Conservation (phyloP, 73 alveolate genomes). For the Tetrahymena malaccensis region DNA sequence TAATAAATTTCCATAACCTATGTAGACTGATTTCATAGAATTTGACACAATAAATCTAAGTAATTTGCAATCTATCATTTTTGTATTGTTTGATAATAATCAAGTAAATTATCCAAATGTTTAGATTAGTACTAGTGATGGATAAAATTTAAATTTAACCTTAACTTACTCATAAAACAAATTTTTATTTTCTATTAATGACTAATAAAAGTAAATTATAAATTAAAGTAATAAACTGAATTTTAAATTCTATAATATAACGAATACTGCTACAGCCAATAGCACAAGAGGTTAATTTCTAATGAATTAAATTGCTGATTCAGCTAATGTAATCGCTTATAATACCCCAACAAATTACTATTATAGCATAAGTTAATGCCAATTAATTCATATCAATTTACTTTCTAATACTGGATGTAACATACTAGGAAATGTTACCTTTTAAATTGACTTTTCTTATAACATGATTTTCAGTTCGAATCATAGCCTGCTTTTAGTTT, state of each 20-base stretch:
- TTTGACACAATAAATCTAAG: too few relatives aligned
- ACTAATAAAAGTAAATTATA: too few relatives aligned
- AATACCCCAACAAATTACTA: not conserved
- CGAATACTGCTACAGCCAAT: not conserved
- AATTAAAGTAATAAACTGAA: too few relatives aligned
- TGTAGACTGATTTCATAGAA: too few relatives aligned
- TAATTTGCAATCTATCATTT: too few relatives aligned
- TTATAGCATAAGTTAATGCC: not conserved
- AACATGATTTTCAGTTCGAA: not conserved
- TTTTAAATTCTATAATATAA: too few relatives aligned
- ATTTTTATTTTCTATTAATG: not conserved
- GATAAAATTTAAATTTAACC: not conserved
- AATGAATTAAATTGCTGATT: not conserved
- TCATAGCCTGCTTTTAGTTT: not conserved
- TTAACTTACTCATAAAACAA: not conserved
- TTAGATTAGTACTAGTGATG: not conserved
- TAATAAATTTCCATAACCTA: too few relatives aligned
- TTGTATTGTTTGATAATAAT: not conserved
- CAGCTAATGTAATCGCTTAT: too few relatives aligned
- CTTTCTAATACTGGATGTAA: not conserved
- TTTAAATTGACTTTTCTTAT: not conserved
- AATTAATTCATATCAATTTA: not conserved
- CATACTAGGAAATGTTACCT: not conserved
- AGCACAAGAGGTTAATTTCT: not conserved
- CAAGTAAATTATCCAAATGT: not conserved